Percentiles rank a stretch among this genome's conserved stretches.
These are phyloP conservation scores for Cutaneotrichosporon spelunceum DNA, from an alignment of 1,284 basidiomycete genomes.

Conservation along the genomic window DNA sequence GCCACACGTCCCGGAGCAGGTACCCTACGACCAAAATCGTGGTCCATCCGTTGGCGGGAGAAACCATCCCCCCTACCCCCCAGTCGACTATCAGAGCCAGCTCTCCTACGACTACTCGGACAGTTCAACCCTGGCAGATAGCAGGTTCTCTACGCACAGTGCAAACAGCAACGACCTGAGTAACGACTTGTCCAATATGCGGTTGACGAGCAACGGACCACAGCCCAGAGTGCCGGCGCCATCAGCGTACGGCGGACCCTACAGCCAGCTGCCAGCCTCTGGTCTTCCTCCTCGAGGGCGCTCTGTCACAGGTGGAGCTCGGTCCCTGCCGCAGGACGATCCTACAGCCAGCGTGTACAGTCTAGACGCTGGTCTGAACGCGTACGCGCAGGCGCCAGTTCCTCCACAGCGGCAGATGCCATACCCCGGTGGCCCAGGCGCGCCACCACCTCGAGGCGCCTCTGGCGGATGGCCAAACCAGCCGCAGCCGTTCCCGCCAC, in stretches of 20 bases:
- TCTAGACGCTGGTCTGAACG: constrained; percentile 47
- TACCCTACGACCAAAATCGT: neutral
- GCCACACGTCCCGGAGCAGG: neutral
- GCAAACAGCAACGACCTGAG: constrained; percentile 30
- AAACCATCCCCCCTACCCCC: constrained; percentile 35
- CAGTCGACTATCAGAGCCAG: constrained; percentile 40
- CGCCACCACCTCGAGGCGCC: constrained; percentile 1
- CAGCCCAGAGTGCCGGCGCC: constrained; percentile 7
- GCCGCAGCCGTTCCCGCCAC: constrained; percentile 32
- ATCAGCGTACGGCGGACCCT: neutral
- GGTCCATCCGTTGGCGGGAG: neutral
- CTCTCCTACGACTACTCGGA: constrained; percentile 13
- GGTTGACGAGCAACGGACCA: constrained; percentile 26
- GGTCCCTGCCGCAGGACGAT: constrained; percentile 21
- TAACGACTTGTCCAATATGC: constrained; percentile 33
- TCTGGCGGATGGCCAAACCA: constrained; percentile 21
- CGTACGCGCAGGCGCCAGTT: constrained; percentile 26
- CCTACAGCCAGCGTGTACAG: constrained; percentile 48
- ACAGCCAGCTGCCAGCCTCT: constrained; percentile 1
- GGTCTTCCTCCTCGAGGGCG: constrained; percentile 14
- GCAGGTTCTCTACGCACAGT: constrained; percentile 1
- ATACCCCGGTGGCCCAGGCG: constrained; percentile 4
- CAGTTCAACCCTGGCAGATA: neutral
- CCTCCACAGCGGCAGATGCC: constrained; percentile 6
- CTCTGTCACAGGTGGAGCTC: constrained; percentile 28